These are phyloP conservation scores for Penicillium psychrosexuale DNA, from an alignment of 2,329 filamentous ascomycete genomes.

Conservation along the genomic window DNA sequence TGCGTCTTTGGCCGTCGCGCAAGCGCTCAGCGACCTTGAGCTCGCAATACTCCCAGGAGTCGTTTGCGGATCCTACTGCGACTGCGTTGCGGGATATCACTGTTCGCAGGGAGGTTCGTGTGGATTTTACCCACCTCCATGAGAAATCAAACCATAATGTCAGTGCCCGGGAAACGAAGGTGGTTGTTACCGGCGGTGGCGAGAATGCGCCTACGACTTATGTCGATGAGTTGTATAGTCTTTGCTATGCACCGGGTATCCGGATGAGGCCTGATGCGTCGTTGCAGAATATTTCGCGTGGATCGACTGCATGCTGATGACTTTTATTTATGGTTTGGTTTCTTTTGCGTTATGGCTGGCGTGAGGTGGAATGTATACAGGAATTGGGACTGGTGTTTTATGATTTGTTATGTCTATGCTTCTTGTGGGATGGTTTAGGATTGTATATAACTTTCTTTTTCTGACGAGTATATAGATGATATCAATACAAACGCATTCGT, in stretches of 20 bases:
- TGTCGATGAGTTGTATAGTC: constrained; percentile 47
- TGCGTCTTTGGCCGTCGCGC: constrained; percentile 23
- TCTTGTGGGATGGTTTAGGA: too few species aligned
- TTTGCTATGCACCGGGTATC: constrained; percentile 32
- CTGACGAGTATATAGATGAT: neutral
- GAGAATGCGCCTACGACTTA: constrained; percentile 36
- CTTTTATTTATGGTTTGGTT: neutral
- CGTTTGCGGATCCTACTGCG: constrained; percentile 16
- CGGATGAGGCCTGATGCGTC: constrained; percentile 25
- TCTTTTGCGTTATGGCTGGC: neutral
- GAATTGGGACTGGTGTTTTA: neutral
- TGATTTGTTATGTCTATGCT: neutral
- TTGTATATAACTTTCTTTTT: neutral
- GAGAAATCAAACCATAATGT: constrained; percentile 19
- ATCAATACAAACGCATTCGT: neutral
- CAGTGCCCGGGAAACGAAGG: constrained; percentile 21
- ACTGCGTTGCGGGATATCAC: constrained; percentile 55
- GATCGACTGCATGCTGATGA: constrained; percentile 3
- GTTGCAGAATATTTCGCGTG: constrained; percentile 9
- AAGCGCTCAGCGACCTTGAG: constrained; percentile 1
- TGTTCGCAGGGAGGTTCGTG: constrained; percentile 60
- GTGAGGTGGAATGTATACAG: neutral
- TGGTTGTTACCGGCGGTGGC: constrained; percentile 28
- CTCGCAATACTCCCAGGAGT: constrained; percentile 21
- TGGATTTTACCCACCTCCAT: constrained; percentile 44